phyloP scores from a whole-genome alignment of 1,284 basidiomycete genomes.

The Ceratobasidium theobromae region DNA sequence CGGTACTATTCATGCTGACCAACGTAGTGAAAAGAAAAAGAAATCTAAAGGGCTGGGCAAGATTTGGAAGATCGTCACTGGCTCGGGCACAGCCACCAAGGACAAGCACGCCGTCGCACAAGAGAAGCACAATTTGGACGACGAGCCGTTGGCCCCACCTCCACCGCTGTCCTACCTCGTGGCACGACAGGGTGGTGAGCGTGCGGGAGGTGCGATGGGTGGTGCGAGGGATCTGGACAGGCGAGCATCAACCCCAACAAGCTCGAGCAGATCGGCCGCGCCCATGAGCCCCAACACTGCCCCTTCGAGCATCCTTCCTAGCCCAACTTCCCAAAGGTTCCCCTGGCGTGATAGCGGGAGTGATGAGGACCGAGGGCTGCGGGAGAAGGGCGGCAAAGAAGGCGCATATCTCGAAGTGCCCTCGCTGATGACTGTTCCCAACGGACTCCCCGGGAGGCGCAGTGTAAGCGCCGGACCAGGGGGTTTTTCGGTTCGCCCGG shows the following conservation, averaged over 20 bases:
- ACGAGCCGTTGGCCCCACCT: constrained; percentile 71
- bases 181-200: constrained; percentile 54
- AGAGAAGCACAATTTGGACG: constrained; percentile 18
- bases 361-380: constrained; percentile 43
- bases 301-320: constrained; percentile 69
- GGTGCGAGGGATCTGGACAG: constrained; percentile 29
- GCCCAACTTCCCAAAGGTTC: constrained; percentile 57
- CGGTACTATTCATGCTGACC: constrained; percentile 18
- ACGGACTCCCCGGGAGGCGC: constrained; percentile 38
- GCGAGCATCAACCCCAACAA: constrained; percentile 53
- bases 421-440: constrained; percentile 9
- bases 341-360: constrained; percentile 51
- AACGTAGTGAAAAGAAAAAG: constrained; percentile 37
- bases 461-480: constrained; percentile 41
- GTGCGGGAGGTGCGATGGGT: constrained; percentile 42
- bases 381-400: constrained; percentile 19
- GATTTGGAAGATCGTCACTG: constrained; percentile 71
- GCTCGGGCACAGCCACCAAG: constrained; percentile 31
- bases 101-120: constrained; percentile 33
- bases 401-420: constrained; percentile 9
- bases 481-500: not conserved
- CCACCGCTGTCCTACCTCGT: constrained; percentile 84
- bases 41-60: constrained; percentile 81
- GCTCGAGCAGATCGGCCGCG: constrained; percentile 52
- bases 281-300: constrained; percentile 60